A percentile compares a stretch with the other conserved stretches of the same genome.
phyloP scores from a whole-genome alignment of 495 filamentous ascomycete species.

The Penicillium ucsense region DNA sequence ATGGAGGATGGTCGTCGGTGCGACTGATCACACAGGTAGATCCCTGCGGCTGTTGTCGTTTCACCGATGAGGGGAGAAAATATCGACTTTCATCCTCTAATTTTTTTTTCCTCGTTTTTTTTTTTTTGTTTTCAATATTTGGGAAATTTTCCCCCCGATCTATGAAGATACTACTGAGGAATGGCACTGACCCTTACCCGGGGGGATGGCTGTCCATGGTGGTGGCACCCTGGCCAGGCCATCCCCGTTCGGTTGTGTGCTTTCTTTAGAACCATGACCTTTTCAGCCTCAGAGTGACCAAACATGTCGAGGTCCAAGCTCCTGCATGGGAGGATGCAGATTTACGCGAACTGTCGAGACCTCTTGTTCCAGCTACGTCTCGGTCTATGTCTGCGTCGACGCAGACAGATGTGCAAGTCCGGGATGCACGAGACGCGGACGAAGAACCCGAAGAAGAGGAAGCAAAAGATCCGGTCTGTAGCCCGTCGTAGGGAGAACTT shows the following conservation, averaged over 20 bases:
- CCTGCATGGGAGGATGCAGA: slow-evolving; percentile 2
- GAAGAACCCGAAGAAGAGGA: slow-evolving; percentile 24
- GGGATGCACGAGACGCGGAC: slow-evolving; percentile 18
- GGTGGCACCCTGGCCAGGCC: too few relatives aligned
- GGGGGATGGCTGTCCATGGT: too few relatives aligned
- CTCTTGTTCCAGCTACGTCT: background rate
- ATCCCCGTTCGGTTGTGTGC: too few relatives aligned
- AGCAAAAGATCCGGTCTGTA: slow-evolving; percentile 31
- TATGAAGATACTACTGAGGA: too few relatives aligned
- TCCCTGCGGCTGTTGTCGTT: background rate
- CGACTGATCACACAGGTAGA: slow-evolving; percentile 29
- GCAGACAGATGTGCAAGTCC: background rate
- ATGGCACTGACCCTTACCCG: too few relatives aligned
- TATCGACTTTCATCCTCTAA: background rate
- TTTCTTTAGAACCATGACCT: too few relatives aligned
- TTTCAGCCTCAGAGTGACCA: slow-evolving; percentile 28
- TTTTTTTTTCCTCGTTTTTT: too few relatives aligned
- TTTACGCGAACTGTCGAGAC: slow-evolving; percentile 4
- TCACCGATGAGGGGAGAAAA: too few relatives aligned
- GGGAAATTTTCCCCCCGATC: background rate
- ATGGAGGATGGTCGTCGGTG: slow-evolving; percentile 19
- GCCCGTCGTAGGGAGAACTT: slow-evolving; percentile 1
- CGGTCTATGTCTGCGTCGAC: background rate
- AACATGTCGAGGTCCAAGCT: slow-evolving; percentile 13
- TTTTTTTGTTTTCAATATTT: slow-evolving; percentile 3